These are phyloP conservation scores for Xylaria sp. DNA, from an alignment of 2,329 filamentous ascomycete genomes.

Conservation along the genomic window DNA sequence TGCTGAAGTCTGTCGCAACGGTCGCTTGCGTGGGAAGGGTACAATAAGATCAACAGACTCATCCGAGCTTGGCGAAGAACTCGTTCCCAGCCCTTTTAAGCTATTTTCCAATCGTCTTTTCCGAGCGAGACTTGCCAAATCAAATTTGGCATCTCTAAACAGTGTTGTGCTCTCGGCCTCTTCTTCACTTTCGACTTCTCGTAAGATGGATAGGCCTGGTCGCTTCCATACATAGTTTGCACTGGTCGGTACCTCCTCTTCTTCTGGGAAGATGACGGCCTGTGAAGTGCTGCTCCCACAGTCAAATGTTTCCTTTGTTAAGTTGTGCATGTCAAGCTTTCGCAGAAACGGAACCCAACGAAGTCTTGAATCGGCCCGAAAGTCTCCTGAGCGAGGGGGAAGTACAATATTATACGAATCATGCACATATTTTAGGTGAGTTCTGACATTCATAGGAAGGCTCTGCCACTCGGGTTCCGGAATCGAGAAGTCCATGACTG, in stretches of 20 bases:
- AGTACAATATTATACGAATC: constrained; percentile 23
- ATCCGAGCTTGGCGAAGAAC: constrained; percentile 13
- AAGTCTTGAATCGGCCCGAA: constrained; percentile 39
- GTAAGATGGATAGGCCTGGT: constrained; percentile 47
- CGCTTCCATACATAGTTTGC: constrained; percentile 47
- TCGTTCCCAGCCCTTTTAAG: background rate
- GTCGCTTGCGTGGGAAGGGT: constrained; percentile 7
- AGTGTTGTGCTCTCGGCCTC: constrained; percentile 35
- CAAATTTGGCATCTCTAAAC: background rate
- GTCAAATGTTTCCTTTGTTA: constrained; percentile 42
- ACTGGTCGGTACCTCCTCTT: constrained; percentile 40
- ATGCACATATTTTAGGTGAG: constrained; percentile 41
- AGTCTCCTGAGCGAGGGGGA: constrained; percentile 36
- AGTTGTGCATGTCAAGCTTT: constrained; percentile 32
- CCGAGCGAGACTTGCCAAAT: constrained; percentile 40
- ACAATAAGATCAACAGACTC: constrained; percentile 36
- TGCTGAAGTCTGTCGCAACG: background rate
- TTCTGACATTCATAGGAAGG: constrained; percentile 26
- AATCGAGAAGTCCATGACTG: constrained; percentile 47
- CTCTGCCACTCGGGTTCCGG: constrained; percentile 42
- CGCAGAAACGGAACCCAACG: constrained; percentile 46
- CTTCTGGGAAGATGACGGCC: constrained; percentile 24
- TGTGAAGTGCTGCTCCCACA: constrained; percentile 18
- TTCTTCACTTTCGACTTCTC: constrained; percentile 44
- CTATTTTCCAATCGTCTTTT: constrained; percentile 43